Evolutionary conservation across 2,329 filamentous ascomycete genomes (phyloP), one percentile per base, ranked within the genome.

Genomic region (Epichloe coenophiala): DNA sequence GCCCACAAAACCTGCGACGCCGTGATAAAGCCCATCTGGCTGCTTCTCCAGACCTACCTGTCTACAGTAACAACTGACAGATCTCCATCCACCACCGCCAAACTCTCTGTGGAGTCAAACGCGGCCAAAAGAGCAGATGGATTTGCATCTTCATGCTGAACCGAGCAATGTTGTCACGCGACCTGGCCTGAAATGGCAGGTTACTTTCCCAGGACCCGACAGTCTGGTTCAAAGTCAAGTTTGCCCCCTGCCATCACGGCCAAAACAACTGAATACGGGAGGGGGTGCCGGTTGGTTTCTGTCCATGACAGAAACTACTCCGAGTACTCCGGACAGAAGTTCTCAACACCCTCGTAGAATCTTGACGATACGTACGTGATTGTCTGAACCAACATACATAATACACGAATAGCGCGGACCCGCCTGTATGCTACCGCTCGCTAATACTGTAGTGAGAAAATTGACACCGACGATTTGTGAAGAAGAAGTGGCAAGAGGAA

Each of bases 151-250:
- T 21, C 5, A 40, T 4, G 38, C 38, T 40, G 17, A n/a, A 40
- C 38, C 9, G 15, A 40, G 9, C 15, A n/a, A 11, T 9, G 7
- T 17, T 19, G 39, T 41, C 39, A 11, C 17, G 49, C 46, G 47
- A 44, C 46, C 31, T 46, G 40, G 17, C 37, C 49, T 49, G 46
- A 50, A 39, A 45, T 17, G 48, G 48, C 47, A 48, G 45, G 51
- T 51, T 48, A 41, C 48, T 12, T 48, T 17, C 37, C 23, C 44
- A 40, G 39, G 35, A 41, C 52, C 52, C 52, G 52, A 52, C 50
- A 50, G 47, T 54, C 50, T 54, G 52, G 53, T 43, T 51, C 47
- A 17, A 41, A 47, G 35, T 48, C 49, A 35, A 41, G 5, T 41
- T 46, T 46, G 27, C 17, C 27, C 35, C 39, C 37, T 39, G 38